Evolutionary conservation across 73 alveolate genomes (phyloP).

Genomic region (Blepharisma japonicum): DNA sequence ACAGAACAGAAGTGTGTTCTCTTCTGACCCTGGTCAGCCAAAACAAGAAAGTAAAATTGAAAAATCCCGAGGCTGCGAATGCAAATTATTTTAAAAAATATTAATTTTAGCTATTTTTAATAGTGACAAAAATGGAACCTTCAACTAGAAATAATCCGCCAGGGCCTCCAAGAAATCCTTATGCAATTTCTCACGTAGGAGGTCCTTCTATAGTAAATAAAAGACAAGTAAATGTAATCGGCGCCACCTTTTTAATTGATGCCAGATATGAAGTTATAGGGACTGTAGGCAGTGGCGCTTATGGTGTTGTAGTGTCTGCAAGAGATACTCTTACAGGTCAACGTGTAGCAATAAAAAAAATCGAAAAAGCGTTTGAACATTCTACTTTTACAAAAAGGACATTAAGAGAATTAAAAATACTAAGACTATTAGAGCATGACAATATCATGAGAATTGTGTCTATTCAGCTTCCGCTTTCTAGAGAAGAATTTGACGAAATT

Average conservation of each 20-base stretch:
- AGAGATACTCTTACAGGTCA: constrained; percentile 47
- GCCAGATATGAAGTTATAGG: background rate
- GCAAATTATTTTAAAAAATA: too few relatives aligned
- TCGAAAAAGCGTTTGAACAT: constrained; percentile 87
- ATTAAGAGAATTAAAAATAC: constrained; percentile 69
- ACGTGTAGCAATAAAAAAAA: constrained; percentile 68
- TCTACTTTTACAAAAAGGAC: constrained; percentile 74
- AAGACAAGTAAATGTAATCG: background rate
- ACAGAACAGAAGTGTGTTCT: too few relatives aligned
- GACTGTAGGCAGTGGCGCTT: constrained; percentile 37
- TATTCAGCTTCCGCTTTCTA: constrained; percentile 56
- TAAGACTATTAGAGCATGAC: constrained; percentile 66
- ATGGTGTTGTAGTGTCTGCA: constrained; percentile 49
- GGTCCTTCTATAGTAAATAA: constrained; percentile 1
- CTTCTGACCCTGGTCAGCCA: too few relatives aligned
- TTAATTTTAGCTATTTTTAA: too few relatives aligned
- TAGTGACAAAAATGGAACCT: too few relatives aligned
- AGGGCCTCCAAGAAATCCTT: background rate
- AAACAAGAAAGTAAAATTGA: too few relatives aligned
- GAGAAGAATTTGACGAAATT: constrained; percentile 74
- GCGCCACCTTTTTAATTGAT: constrained; percentile 2
- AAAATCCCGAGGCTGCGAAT: too few relatives aligned
- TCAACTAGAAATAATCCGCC: too few relatives aligned
- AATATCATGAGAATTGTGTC: constrained; percentile 60
- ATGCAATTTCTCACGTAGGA: constrained; percentile 1